Evolutionary conservation across 495 filamentous ascomycete species (phyloP).

Genomic region (Cairneyella variabilis): DNA sequence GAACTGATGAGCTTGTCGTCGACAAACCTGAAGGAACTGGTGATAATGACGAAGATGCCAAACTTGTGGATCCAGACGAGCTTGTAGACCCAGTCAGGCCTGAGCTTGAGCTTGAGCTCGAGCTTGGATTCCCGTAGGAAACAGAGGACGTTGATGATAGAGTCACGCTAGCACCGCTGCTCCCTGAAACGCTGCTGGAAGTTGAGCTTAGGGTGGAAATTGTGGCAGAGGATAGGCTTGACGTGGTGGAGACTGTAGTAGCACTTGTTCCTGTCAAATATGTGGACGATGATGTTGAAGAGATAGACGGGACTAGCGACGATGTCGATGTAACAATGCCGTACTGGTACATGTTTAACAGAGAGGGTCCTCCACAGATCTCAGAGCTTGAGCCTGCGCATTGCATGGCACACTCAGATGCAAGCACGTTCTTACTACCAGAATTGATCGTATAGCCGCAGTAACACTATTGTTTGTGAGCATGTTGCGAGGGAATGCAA

Average conservation of each 20-base stretch:
- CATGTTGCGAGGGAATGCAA: no score
- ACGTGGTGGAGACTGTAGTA: background rate
- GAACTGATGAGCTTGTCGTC: background rate
- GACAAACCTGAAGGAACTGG: background rate
- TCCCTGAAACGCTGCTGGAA: no score
- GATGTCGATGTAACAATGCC: background rate
- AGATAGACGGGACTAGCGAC: background rate
- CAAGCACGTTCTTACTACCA: background rate
- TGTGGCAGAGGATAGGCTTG: background rate
- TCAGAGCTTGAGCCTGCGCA: background rate
- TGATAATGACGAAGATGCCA: background rate
- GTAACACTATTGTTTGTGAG: background rate
- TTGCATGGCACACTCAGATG: background rate
- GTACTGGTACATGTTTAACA: background rate
- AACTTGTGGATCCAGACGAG: background rate
- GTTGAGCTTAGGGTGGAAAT: no score
- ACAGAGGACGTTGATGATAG: no score
- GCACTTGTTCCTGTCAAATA: no score
- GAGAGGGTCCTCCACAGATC: background rate
- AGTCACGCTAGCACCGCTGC: no score
- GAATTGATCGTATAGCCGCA: background rate
- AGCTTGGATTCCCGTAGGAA: background rate
- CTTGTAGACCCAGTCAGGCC: background rate
- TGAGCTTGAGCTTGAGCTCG: background rate
- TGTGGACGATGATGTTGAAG: no score